A percentile compares a stretch with the other conserved stretches of the same genome.
Evolutionary conservation across 345 rosid genomes (phyloP).

Genomic region (Noccaea bulbosa): DNA sequence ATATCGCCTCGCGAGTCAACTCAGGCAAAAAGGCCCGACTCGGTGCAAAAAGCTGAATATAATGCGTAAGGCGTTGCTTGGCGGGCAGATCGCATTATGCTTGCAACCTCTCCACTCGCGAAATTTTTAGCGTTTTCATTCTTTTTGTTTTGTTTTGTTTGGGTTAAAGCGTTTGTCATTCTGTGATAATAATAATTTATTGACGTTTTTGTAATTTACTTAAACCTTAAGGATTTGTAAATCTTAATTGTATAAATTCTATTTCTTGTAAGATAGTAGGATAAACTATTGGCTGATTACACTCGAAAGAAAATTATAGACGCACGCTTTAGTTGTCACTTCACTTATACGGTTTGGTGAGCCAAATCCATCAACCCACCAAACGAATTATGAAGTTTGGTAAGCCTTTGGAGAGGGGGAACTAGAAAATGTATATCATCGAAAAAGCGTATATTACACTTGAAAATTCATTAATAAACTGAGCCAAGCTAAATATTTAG

Average conservation of each 20-base stretch:
- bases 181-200: not conserved
- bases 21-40: constrained; percentile 34
- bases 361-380: constrained; percentile 39
- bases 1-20: constrained; percentile 32
- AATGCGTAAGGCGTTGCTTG: constrained; percentile 34
- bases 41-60: constrained; percentile 33
- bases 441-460: constrained; percentile 18
- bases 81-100: constrained; percentile 33
- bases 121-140: constrained; percentile 12
- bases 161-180: not conserved
- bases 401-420: not conserved
- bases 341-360: constrained; percentile 19
- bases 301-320: not conserved
- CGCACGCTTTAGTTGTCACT: constrained; percentile 13
- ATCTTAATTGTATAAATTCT: not conserved
- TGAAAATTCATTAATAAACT: constrained; percentile 23
- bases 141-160: not conserved
- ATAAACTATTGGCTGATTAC: not conserved
- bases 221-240: not conserved
- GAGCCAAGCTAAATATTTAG: constrained; percentile 16
- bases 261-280: not conserved
- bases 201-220: not conserved
- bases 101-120: constrained; percentile 32
- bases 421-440: not conserved
- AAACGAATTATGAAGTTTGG: constrained; percentile 35